Evolutionary conservation across 208 protist genomes (phyloP), one percentile per base, ranked within the genome.

Genomic region (Trypanosoma melophagium): DNA sequence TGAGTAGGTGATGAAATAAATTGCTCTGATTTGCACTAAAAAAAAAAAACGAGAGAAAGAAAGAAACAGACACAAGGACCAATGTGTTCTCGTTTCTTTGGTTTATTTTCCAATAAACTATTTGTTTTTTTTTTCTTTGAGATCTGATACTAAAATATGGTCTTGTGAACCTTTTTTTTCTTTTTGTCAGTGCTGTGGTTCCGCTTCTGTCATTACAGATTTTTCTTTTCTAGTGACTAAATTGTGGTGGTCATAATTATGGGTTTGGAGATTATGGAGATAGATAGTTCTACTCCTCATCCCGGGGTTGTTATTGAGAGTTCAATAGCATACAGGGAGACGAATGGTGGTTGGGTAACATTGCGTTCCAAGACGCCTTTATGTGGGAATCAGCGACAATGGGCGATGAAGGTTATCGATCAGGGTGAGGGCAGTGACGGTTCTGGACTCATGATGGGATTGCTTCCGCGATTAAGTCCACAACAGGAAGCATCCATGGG

Each of bases 281-380:
- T 96, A 14, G 92, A 97, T 68, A 60, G 71, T 0, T 74, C 69
- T 25, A 90, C 88, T 2, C 90, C 90, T 1, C 92, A 97, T 63
- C 88, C 88, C 4, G 92, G 92, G 19, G 90, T 97, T 53, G 74
- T 74, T 31, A 79, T 96, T 55, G 81, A 91, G 31, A 87, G 83
- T 49, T 76, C 74, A 22, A 52, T 74, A 8, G 87, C 83, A 5
- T 84, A 85, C 62, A 77, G 89, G 21, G 87, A 97, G 65, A 95
- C 90, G 14, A 96, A 96, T 60, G 88, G 90, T 16, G 89, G 90
- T 16, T 97, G 92, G 90, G 92, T 97, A 50, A 97, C 92, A 54
- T 76, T 97, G 62, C 86, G 89, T 28, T 73, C 88, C 21, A 86
- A 77, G 24, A 71, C 47, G 19, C 86, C 90, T 4, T 76, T 97